These are phyloP conservation scores for Osmanthus fragrans DNA, from an alignment of 257 asterid species.

Conservation along the genomic window DNA sequence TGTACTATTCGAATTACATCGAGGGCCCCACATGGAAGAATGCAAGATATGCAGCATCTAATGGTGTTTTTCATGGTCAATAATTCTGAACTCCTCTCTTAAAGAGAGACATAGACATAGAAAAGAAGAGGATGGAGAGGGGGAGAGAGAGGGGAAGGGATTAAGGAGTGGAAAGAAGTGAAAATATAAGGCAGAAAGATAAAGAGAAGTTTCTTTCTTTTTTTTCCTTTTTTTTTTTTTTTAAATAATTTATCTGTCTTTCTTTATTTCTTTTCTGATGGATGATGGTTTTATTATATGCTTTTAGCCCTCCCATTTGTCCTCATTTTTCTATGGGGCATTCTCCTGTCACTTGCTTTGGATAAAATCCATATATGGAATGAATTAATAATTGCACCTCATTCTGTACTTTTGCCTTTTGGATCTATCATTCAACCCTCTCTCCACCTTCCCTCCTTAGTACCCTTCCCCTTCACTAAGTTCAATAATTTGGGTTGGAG, in stretches of 20 bases:
- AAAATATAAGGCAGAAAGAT: slow-evolving; percentile 22
- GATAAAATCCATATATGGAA: slow-evolving; percentile 41
- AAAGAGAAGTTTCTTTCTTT: slow-evolving; percentile 30
- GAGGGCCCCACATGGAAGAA: slow-evolving; percentile 94
- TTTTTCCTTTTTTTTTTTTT: slow-evolving; percentile 14
- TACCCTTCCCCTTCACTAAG: slow-evolving; percentile 24
- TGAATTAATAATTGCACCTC: slow-evolving; percentile 51
- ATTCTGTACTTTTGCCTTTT: slow-evolving; percentile 62
- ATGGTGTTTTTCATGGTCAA: slow-evolving; percentile 62
- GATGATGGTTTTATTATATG: slow-evolving; percentile 35
- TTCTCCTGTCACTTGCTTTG: slow-evolving; percentile 27
- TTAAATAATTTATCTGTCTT: not conserved
- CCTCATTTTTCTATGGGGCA: slow-evolving; percentile 15
- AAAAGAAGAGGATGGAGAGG: not conserved
- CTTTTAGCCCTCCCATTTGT: slow-evolving; percentile 22
- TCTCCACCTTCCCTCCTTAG: slow-evolving; percentile 24
- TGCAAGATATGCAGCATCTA: slow-evolving; percentile 98
- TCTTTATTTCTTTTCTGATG: slow-evolving; percentile 10
- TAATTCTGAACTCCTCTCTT: not conserved
- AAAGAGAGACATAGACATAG: slow-evolving; percentile 10
- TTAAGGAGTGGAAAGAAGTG: not conserved
- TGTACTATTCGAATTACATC: slow-evolving; percentile 94
- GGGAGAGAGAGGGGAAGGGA: not conserved
- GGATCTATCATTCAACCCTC: slow-evolving; percentile 56
- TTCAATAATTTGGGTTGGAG: slow-evolving; percentile 51